Base-by-base conservation (phyloP, 345 rosid genomes). In the Ailanthus altissimus region DNA sequence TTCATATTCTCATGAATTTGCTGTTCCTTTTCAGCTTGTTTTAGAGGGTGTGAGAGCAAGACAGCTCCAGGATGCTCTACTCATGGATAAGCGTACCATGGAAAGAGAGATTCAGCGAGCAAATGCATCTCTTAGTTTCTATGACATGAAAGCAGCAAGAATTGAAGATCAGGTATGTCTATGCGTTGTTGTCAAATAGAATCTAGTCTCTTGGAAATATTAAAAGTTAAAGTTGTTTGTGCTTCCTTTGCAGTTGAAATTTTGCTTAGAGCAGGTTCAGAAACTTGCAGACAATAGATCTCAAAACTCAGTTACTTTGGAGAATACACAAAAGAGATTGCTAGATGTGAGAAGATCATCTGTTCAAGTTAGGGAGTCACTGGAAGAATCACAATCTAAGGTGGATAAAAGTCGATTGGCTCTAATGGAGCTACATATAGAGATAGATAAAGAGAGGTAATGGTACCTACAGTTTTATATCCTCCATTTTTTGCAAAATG, bases 131-230 rank as follows among this genome's bases (percentile, higher is more conserved):
- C 83, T 88, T 53, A 92, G 89, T 73, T 89, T 92, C 78, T 89
- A 83, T 62, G 84, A 88, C 75, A 87, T 88, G 75, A 97, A 87
- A 84, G 85, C 89, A 70, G 84, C 83, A 67, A 88, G 91, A 82
- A 87, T 94, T 70, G 97, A 92, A 77, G 97, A 97, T 75, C 98
- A 94, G 96, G 99, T 94, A 84, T 67, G 58, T 80, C 42, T 61
- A 15, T 61, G 11, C 25, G 7, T 73, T 56, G 20, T 59, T 75
- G 78, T 57, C 14, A 14, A 43, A 47, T 32, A 54, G 9, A 36
- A 25, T 42, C 16, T 6, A 36, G 72, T 26, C 40, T 12, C 18
- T 4, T 23, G 36, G 40, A 13, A 46, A 64, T 70, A 21, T 18
- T 21, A 21, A 42, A 25, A 23, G 42, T 64, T 68, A 65, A n/a